A percentile compares a stretch with the other conserved stretches of the same genome.
Evolutionary conservation across 2,329 filamentous ascomycete species (phyloP).

Genomic region (Xylariomycetidae sp.): DNA sequence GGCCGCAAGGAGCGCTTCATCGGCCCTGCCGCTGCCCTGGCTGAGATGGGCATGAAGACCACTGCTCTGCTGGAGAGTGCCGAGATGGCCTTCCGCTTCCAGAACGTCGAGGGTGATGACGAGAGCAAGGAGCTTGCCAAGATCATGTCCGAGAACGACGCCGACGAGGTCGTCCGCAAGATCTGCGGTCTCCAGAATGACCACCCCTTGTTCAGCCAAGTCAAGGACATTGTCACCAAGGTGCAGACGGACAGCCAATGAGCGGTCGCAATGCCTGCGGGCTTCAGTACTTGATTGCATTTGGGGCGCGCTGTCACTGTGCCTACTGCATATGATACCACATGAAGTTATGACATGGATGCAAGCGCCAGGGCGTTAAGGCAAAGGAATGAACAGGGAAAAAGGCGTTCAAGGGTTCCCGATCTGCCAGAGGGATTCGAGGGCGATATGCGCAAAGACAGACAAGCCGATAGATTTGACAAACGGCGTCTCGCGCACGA

Average conservation of each 20-base stretch:
- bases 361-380: slow-evolving; percentile 15
- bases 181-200: slow-evolving; percentile 72
- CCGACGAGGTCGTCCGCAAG: slow-evolving; percentile 71
- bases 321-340: slow-evolving; percentile 12
- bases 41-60: slow-evolving; percentile 69
- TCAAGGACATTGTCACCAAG: slow-evolving; percentile 73
- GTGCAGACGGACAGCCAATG: slow-evolving; percentile 62
- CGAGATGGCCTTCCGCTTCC: slow-evolving; percentile 92
- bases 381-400: slow-evolving; percentile 14
- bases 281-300: not conserved
- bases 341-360: slow-evolving; percentile 22
- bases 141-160: slow-evolving; percentile 68
- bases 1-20: slow-evolving; percentile 94
- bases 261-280: slow-evolving; percentile 28
- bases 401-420: slow-evolving; percentile 25
- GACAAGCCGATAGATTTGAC: too few relatives aligned
- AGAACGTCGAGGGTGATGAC: slow-evolving; percentile 86
- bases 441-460: too few relatives aligned
- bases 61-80: slow-evolving; percentile 72
- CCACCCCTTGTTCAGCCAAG: slow-evolving; percentile 71
- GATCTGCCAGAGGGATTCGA: slow-evolving; percentile 37
- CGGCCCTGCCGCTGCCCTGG: slow-evolving; percentile 82
- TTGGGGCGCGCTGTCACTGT: slow-evolving; percentile 1
- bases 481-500: too few relatives aligned
- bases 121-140: slow-evolving; percentile 82